These are phyloP conservation scores for Suillus sp. DNA, from an alignment of 768 basidiomycete species.

Conservation along the genomic window DNA sequence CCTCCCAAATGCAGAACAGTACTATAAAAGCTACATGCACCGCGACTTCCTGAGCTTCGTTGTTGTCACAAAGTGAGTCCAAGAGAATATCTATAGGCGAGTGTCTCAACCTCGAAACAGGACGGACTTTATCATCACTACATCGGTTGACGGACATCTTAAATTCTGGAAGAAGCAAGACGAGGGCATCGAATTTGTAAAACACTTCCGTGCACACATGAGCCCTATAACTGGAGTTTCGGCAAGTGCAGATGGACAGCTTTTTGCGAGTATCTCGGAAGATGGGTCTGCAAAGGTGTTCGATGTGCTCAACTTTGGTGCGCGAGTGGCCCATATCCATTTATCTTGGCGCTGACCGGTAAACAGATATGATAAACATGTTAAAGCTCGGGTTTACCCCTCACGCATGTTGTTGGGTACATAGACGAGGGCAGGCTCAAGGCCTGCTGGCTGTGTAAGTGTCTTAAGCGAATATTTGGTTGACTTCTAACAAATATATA, in stretches of 20 bases:
- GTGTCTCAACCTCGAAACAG: slow-evolving; percentile 43
- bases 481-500: slow-evolving; percentile 36
- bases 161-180: slow-evolving; percentile 99
- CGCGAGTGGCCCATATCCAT: slow-evolving; percentile 29
- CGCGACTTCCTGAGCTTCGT: slow-evolving; percentile 88
- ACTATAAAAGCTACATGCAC: slow-evolving; percentile 99
- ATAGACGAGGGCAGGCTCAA: slow-evolving; percentile 83
- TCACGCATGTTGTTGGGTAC: slow-evolving; percentile 93
- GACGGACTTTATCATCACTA: slow-evolving; percentile 92
- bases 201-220: slow-evolving; percentile 94
- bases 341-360: neutral
- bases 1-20: slow-evolving; percentile 89
- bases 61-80: slow-evolving; percentile 79
- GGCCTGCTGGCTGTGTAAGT: slow-evolving; percentile 85
- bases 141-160: slow-evolving; percentile 91
- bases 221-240: slow-evolving; percentile 77
- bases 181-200: slow-evolving; percentile 94
- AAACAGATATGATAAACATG: slow-evolving; percentile 97
- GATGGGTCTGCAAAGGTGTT: slow-evolving; percentile 95
- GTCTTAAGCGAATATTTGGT: neutral
- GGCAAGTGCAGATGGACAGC: slow-evolving; percentile 87
- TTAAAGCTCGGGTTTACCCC: slow-evolving; percentile 87
- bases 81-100: neutral
- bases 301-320: slow-evolving; percentile 97
- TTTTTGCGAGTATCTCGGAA: slow-evolving; percentile 90